Percentiles rank a stretch among this genome's conserved stretches.
Conservation (phyloP, 2,329 filamentous ascomycete genomes). For the Alternaria viburni region DNA sequence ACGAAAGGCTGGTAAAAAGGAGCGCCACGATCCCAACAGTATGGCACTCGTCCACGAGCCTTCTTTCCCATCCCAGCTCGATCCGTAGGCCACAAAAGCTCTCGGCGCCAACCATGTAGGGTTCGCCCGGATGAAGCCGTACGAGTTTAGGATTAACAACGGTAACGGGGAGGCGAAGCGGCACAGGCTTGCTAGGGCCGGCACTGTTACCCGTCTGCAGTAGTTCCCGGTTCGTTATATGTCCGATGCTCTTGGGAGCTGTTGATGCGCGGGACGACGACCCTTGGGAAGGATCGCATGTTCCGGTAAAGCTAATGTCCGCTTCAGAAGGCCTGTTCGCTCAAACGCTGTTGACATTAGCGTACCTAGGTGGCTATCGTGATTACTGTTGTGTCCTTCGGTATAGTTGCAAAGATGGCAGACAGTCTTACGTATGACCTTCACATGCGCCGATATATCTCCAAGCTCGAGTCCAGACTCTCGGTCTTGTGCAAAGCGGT, state of each 20-base stretch:
- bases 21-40: not conserved
- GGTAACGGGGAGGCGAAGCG: not conserved
- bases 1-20: not conserved
- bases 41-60: not conserved
- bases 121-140: not conserved
- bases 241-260: not conserved
- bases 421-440: not conserved
- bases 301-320: not conserved
- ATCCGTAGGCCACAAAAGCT: not conserved
- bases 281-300: not conserved
- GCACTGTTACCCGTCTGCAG: not conserved
- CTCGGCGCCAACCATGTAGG: not conserved
- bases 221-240: not conserved
- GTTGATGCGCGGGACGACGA: not conserved
- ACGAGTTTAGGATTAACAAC: not conserved
- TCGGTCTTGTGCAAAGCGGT: not conserved
- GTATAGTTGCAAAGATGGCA: not conserved
- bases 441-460: not conserved
- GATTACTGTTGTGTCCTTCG: not conserved
- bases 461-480: not conserved
- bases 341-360: not conserved
- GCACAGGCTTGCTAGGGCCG: not conserved
- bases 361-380: fast-evolving
- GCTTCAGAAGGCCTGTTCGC: not conserved
- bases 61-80: not conserved